Conservation (phyloP, 805 yeast genomes). For the Yueomyces sp. region DNA sequence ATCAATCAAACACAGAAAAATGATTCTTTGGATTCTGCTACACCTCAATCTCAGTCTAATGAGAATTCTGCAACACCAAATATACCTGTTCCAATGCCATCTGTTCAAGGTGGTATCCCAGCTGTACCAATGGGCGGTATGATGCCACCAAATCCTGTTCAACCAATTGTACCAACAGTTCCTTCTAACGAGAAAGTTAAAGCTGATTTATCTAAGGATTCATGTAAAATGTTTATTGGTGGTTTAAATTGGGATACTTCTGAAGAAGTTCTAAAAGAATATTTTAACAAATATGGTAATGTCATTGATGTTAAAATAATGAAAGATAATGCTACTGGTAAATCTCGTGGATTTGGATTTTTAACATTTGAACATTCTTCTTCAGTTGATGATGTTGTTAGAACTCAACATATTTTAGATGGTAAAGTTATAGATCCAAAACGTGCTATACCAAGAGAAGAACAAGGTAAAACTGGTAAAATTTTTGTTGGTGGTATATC, state of each 20-base stretch:
- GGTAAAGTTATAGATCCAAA: slow-evolving; percentile 97
- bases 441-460: slow-evolving; percentile 94
- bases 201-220: slow-evolving; percentile 52
- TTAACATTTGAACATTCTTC: slow-evolving; percentile 69
- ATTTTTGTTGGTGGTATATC: slow-evolving; percentile 96
- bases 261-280: slow-evolving; percentile 70
- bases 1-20: slow-evolving; percentile 5
- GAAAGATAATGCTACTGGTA: slow-evolving; percentile 79
- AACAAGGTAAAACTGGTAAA: slow-evolving; percentile 92
- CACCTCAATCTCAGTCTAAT: slow-evolving; percentile 1
- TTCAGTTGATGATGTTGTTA: slow-evolving; percentile 77
- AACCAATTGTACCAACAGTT: not conserved
- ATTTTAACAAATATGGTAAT: slow-evolving; percentile 81
- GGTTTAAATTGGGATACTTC: slow-evolving; percentile 98
- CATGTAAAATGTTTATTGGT: slow-evolving; percentile 90
- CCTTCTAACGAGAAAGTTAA: slow-evolving; percentile 15
- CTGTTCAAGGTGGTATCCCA: not conserved
- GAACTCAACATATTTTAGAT: slow-evolving; percentile 77
- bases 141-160: not conserved
- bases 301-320: slow-evolving; percentile 81
- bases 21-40: slow-evolving; percentile 4
- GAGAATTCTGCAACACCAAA: slow-evolving; percentile 1
- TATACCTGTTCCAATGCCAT: slow-evolving; percentile 1
- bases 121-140: no score
- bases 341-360: slow-evolving; percentile 93